phyloP scores from a whole-genome alignment of 257 asterid genomes.

The Solanum bukasovii region DNA sequence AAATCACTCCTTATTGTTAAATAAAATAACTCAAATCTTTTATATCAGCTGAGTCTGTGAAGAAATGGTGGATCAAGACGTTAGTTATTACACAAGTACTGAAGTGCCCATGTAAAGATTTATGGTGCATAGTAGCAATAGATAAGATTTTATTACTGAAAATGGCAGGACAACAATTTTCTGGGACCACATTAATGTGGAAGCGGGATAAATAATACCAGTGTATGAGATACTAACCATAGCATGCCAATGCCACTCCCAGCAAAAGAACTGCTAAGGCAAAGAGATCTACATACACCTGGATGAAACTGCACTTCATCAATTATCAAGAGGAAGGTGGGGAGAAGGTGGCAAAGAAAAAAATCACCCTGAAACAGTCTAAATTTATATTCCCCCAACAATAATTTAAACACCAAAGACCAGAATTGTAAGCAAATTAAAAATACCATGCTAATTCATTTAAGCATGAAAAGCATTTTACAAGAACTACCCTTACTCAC shows the following conservation, averaged over 20 bases:
- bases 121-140: not conserved
- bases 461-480: not conserved
- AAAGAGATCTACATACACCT: conserved; percentile 81
- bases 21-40: not conserved
- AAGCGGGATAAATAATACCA: not conserved
- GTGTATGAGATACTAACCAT: conserved; percentile 44
- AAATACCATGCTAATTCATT: not conserved
- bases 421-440: not conserved
- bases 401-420: not conserved
- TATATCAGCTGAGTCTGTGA: not conserved
- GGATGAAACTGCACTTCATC: conserved; percentile 18
- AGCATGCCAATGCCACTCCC: conserved; percentile 93
- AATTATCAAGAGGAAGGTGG: not conserved
- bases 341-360: not conserved
- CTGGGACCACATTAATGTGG: not conserved
- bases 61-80: not conserved
- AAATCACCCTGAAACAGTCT: not conserved
- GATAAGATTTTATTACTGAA: not conserved
- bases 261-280: conserved; percentile 53
- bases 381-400: not conserved
- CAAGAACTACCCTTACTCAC: not conserved
- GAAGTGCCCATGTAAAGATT: not conserved
- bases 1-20: not conserved
- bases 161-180: not conserved
- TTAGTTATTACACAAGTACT: not conserved